These are phyloP conservation scores for Porcisia deanei DNA, from an alignment of 208 protist species.

Conservation along the genomic window DNA sequence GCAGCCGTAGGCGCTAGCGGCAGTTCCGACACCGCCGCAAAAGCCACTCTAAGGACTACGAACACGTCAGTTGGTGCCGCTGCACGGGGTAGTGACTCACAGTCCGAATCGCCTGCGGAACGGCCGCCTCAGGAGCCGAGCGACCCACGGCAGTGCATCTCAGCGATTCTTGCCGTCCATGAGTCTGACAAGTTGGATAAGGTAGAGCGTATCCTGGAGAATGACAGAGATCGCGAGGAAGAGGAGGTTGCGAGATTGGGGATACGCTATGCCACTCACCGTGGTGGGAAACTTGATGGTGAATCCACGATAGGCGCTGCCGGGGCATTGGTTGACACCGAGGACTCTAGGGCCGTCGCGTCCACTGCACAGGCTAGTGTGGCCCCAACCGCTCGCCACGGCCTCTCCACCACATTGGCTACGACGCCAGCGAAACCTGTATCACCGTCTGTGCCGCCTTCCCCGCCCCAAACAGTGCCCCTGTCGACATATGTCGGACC, in stretches of 20 bases:
- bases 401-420: neutral
- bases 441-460: neutral
- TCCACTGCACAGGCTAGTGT: neutral
- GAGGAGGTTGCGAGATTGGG: conserved; percentile 38
- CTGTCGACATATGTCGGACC: neutral
- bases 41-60: neutral
- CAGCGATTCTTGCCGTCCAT: conserved; percentile 30
- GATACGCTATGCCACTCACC: conserved; percentile 33
- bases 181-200: conserved; percentile 42
- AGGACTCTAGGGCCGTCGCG: neutral
- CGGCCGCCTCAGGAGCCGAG: neutral
- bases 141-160: conserved; percentile 29
- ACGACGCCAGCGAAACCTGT: neutral
- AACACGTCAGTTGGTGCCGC: neutral
- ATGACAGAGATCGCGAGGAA: conserved; percentile 42
- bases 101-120: conserved; percentile 1
- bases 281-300: neutral
- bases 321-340: neutral
- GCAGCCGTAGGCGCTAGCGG: neutral
- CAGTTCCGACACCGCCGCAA: conserved; percentile 9
- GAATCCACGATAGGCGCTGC: neutral
- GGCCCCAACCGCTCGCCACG: neutral
- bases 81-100: neutral
- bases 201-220: conserved; percentile 37
- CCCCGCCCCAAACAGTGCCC: neutral